Evolutionary conservation across 2,329 filamentous ascomycete species (phyloP).

Genomic region (Pseudogymnoascus sp.): DNA sequence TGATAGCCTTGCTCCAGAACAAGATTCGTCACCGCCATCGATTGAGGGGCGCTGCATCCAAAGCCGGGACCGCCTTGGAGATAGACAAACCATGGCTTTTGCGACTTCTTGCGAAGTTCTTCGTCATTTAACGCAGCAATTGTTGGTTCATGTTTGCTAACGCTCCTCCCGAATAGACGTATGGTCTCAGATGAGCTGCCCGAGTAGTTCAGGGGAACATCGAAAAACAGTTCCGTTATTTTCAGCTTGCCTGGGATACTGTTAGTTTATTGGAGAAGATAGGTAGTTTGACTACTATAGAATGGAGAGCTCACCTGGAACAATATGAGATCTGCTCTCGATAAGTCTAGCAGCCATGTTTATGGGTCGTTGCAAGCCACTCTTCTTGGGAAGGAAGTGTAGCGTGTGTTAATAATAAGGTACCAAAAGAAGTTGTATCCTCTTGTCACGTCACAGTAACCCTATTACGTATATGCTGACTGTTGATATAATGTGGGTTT

Average conservation of each 20-base stretch:
- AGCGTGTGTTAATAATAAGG: background rate
- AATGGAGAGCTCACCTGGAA: slow-evolving; percentile 25
- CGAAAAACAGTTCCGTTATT: slow-evolving; percentile 76
- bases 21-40: slow-evolving; percentile 58
- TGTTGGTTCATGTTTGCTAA: slow-evolving; percentile 53
- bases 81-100: slow-evolving; percentile 57
- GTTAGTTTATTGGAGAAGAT: background rate
- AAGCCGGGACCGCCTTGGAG: slow-evolving; percentile 82
- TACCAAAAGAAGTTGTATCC: background rate
- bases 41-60: slow-evolving; percentile 65
- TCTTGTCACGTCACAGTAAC: background rate
- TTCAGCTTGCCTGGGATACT: slow-evolving; percentile 53
- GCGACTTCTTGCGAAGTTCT: slow-evolving; percentile 35
- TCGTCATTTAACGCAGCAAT: slow-evolving; percentile 30
- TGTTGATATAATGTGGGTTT: background rate
- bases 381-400: background rate
- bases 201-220: slow-evolving; percentile 72
- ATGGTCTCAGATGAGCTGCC: slow-evolving; percentile 53
- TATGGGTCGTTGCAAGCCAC: background rate
- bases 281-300: slow-evolving; percentile 17
- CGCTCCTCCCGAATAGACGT: slow-evolving; percentile 69
- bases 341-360: slow-evolving; percentile 20
- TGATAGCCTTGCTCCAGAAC: slow-evolving; percentile 77
- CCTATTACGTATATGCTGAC: background rate
- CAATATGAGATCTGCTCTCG: slow-evolving; percentile 34